A percentile compares a stretch with the other conserved stretches of the same genome.
Conservation (phyloP, 306 rosid genomes). For the Prunus padus region DNA sequence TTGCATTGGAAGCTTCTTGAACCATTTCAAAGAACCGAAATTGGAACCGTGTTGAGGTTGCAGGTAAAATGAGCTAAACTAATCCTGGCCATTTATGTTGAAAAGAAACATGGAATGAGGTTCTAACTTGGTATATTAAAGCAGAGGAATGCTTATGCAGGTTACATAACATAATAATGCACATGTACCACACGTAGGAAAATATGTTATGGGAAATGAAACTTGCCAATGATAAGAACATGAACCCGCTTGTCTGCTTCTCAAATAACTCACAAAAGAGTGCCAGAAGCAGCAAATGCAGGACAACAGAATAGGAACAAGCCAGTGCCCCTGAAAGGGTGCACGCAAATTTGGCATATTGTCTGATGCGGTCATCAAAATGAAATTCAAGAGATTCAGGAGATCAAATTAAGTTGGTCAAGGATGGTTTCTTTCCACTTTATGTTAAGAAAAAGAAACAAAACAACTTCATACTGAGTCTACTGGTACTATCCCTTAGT, state of each 20-base stretch:
- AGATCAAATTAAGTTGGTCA: conserved; percentile 1
- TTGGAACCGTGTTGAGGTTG: neutral
- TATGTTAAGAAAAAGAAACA: neutral
- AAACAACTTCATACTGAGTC: neutral
- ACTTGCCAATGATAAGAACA: too few species aligned
- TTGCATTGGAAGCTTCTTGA: neutral
- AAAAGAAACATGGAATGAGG: neutral
- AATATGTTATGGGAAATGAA: too few species aligned
- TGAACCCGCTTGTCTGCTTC: too few species aligned
- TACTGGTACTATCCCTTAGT: neutral
- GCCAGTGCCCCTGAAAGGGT: neutral
- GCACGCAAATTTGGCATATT: neutral
- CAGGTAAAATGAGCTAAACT: neutral
- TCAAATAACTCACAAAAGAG: neutral
- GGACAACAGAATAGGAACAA: neutral
- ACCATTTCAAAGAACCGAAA: neutral
- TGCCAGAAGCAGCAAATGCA: neutral
- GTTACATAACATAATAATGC: neutral
- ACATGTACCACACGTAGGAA: neutral
- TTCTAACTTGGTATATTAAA: neutral
- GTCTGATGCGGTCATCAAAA: neutral
- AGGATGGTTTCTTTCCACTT: neutral
- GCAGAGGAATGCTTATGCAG: neutral
- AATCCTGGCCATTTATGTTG: neutral
- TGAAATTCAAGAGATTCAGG: neutral